Conservation (phyloP, 495 filamentous ascomycete genomes). For the Hyphodiscus hymeniophilus region DNA sequence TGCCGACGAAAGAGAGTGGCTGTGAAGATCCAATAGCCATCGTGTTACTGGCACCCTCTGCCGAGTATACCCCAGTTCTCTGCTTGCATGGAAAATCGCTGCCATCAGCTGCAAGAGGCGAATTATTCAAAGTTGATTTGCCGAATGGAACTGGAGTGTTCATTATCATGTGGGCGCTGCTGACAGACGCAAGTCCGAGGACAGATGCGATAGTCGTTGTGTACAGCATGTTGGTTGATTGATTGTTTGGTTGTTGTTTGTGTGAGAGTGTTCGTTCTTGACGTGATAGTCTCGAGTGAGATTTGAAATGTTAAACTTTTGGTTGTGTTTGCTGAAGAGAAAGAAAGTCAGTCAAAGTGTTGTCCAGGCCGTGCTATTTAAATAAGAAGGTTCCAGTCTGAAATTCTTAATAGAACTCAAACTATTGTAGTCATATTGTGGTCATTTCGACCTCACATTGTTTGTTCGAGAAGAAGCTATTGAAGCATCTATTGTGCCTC, state of each 20-base stretch:
- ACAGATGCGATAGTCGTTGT: conserved; percentile 7
- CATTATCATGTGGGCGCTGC: conserved; percentile 67
- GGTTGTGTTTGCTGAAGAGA: neutral
- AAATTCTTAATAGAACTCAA: too few species aligned
- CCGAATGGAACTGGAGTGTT: conserved; percentile 57
- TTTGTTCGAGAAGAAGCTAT: too few species aligned
- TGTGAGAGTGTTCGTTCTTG: conserved; percentile 15
- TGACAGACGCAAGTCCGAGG: conserved; percentile 37
- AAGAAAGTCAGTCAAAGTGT: too few species aligned
- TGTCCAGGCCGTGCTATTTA: too few species aligned
- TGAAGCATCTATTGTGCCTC: too few species aligned
- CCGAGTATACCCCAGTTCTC: conserved; percentile 30
- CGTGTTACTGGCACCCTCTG: conserved; percentile 33
- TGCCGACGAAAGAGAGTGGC: conserved; percentile 44
- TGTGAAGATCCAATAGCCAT: conserved; percentile 48
- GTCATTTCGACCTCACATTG: too few species aligned
- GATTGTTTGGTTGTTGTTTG: neutral
- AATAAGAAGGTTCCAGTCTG: too few species aligned
- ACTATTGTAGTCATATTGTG: too few species aligned
- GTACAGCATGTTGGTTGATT: conserved; percentile 15
- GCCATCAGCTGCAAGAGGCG: conserved; percentile 52
- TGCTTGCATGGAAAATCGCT: conserved; percentile 76
- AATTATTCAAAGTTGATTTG: conserved; percentile 34
- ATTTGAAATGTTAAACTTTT: neutral
- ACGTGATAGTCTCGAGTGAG: conserved; percentile 9